Evolutionary conservation across 2,329 filamentous ascomycete species (phyloP), one percentile per base, ranked within the genome.

Genomic region (Bisporella sp.): DNA sequence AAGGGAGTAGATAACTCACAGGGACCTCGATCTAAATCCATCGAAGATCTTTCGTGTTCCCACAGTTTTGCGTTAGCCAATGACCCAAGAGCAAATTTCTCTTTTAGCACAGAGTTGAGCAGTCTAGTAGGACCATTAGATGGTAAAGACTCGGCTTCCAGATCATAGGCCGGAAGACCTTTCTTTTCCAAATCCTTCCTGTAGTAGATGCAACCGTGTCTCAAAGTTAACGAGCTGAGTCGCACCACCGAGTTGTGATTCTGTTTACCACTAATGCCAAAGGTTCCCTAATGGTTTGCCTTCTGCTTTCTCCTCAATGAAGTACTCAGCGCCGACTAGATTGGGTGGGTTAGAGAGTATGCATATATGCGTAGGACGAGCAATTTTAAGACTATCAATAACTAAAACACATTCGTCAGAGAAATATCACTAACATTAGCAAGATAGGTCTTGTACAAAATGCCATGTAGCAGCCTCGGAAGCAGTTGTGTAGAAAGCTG

Each of bases 211-310:
- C 47, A 57, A 29, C 63, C 62, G 45, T 65, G 57, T 45, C 47
- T 66, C 63, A 5, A 66, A 46, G 4, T 62, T 57, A 32, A 61
- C 56, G 13, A 67, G 49, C 48, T 63, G 55, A n/a, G 41, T 54
- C 5, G 63, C 56, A 37, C 66, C 33, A 48, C 54, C 42, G 1
- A 63, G 48, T 53, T 64, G 62, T 40, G 50, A 44, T 47, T 61
- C 46, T 44, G 53, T 57, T 48, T 57, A 39, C 61, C 58, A 66
- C 7, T 61, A 48, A 49, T 56, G 47, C 64, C 62, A 68, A 68
- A 66, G 53, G 43, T 51, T 60, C 5, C 62, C 57, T 21, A 68
- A 60, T 33, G 54, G 54, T 37, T 59, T 51, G 32, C 66, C 63
- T 21, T 45, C 40, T 28, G 62, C 58, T 56, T 65, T 67, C 45